Evolutionary conservation across 257 asterid species (phyloP).

Genomic region (Voacanga thouarsii): DNA sequence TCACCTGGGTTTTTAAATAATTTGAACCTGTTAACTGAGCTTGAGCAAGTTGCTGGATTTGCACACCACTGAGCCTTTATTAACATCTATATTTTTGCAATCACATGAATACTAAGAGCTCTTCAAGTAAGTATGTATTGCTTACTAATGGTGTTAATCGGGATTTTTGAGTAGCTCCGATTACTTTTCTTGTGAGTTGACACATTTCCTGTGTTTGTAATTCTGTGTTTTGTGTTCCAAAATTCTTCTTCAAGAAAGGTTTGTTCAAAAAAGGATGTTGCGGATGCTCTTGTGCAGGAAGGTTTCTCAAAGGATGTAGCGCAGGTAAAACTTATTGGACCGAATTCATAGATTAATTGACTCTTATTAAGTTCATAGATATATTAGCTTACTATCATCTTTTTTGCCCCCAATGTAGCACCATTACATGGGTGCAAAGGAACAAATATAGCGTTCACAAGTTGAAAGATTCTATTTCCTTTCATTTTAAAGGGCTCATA

Average conservation of each 20-base stretch:
- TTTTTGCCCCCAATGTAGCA: background rate
- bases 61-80: background rate
- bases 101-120: background rate
- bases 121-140: background rate
- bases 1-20: too few relatives aligned
- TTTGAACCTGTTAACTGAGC: background rate
- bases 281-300: constrained; percentile 62
- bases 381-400: background rate
- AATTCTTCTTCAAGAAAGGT: constrained; percentile 65
- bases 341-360: background rate
- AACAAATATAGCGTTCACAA: background rate
- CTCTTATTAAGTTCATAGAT: background rate
- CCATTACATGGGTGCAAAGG: background rate
- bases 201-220: background rate
- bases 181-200: background rate
- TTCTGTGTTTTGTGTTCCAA: constrained; percentile 21
- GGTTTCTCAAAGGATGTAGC: constrained; percentile 97
- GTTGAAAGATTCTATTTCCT: constrained; percentile 3
- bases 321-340: constrained; percentile 44
- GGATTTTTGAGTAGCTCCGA: background rate
- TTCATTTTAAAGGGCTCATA: background rate
- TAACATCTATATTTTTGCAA: background rate
- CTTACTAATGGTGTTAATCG: background rate
- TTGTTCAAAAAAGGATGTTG: constrained; percentile 72
- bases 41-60: background rate